Percentiles rank a stretch among this genome's conserved stretches.
Evolutionary conservation across 768 basidiomycete species (phyloP).

Genomic region (Lyophyllum semitale): DNA sequence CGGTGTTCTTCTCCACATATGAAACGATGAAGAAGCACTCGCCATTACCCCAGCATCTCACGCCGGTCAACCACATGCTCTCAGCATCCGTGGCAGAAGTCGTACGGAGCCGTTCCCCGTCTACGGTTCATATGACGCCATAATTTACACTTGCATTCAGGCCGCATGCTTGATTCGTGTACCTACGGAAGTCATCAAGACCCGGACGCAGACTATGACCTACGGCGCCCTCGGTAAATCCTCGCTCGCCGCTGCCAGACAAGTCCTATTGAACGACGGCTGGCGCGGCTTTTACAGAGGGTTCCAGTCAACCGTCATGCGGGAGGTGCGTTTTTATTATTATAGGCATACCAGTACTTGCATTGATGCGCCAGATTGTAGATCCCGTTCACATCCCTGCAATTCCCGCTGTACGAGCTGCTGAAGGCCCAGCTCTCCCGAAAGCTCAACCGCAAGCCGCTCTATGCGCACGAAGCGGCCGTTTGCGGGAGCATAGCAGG

Average conservation of each 20-base stretch:
- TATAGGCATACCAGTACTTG: background rate
- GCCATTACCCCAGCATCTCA: constrained; percentile 60
- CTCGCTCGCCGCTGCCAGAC: constrained; percentile 59
- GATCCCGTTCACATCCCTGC: constrained; percentile 96
- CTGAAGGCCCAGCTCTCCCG: constrained; percentile 71
- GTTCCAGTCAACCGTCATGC: constrained; percentile 73
- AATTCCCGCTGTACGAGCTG: constrained; percentile 93
- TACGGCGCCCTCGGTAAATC: constrained; percentile 61
- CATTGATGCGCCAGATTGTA: constrained; percentile 26
- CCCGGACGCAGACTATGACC: constrained; percentile 82
- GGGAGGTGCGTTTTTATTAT: constrained; percentile 32
- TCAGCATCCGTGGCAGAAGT: constrained; percentile 64
- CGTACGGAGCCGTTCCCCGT: no score
- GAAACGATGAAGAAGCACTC: constrained; percentile 82
- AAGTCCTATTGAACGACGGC: constrained; percentile 64
- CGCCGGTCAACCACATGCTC: constrained; percentile 59
- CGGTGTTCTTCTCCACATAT: constrained; percentile 93
- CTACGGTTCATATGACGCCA: no score
- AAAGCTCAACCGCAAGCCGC: constrained; percentile 50
- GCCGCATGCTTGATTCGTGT: constrained; percentile 92
- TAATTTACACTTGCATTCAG: constrained; percentile 34
- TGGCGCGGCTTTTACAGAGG: constrained; percentile 85
- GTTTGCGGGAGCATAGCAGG: constrained; percentile 91
- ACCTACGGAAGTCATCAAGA: constrained; percentile 96
- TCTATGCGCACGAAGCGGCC: constrained; percentile 78